Conservation (phyloP, 352 stramenopile species). For the Globisporangium paddicum region DNA sequence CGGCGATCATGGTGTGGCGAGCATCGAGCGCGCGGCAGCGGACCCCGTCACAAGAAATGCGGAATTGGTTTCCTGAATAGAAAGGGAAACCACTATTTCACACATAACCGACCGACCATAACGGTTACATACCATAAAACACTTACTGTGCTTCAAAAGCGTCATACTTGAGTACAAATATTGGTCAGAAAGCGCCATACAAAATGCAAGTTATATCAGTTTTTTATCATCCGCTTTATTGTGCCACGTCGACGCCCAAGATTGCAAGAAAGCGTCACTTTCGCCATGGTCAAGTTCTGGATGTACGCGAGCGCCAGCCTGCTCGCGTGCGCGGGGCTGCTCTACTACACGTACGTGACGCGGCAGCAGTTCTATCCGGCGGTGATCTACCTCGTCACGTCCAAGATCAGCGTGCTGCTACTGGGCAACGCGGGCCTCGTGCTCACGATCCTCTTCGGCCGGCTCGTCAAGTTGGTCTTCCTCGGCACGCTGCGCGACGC, state of each 20-base stretch:
- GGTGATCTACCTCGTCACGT: slow-evolving; percentile 95
- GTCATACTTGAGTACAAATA: no score
- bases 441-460: slow-evolving; percentile 75
- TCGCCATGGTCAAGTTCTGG: slow-evolving; percentile 69
- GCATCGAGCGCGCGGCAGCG: no score
- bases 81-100: no score
- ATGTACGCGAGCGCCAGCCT: slow-evolving; percentile 89
- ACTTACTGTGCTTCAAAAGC: no score
- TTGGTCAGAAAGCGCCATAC: no score
- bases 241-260: background rate
- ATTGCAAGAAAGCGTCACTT: background rate
- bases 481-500: slow-evolving; percentile 72
- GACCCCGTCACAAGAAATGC: no score
- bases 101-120: no score
- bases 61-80: no score
- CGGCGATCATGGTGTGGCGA: no score
- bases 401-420: slow-evolving; percentile 94
- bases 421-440: slow-evolving; percentile 95
- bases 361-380: slow-evolving; percentile 97
- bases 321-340: slow-evolving; percentile 66
- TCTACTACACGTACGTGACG: slow-evolving; percentile 93
- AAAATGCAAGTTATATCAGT: no score
- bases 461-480: slow-evolving; percentile 87
- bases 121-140: no score
- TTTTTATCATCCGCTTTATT: no score